Evolutionary conservation across 192 early-diverging fungal genomes (phyloP), one percentile per base, ranked within the genome.

Genomic region (Chytriomyces sp.): DNA sequence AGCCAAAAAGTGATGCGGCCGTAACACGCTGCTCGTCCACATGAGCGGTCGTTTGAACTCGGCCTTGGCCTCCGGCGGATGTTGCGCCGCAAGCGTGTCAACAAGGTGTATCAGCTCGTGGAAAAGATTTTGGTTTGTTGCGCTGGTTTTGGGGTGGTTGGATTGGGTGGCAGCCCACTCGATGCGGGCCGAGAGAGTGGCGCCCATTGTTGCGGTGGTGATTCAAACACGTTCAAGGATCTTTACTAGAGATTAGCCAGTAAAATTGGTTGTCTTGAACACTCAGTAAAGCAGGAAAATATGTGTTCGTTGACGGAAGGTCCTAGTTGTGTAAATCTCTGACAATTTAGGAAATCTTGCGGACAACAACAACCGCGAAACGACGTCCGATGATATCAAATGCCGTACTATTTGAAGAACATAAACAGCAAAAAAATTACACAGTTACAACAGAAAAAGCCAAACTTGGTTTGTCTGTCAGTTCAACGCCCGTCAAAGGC

Each of bases 31-130:
- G 12, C 59, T 74, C 14, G 68, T 41, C 85, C 85, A 86, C 49
- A 73, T 61, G 4, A 86, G 60, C 22, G 81, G 81, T 26, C 77
- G 49, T 33, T 72, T 75, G 55, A 86, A 86, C 72, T 85, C 85
- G 22, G 85, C 77, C 33, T 73, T 74, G 5, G 82, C 60, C 67
- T 86, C 85, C 4, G 22, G 41, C 8, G 75, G 79, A 53, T 86
- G 80, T 36, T 77, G 75, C 31, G 64, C 39, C 53, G 81, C 83
- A 30, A 85, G 64, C 22, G 76, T 76, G 5, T 82, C 83, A 22
- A 86, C 68, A 52, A 80, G 73, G 38, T 77, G 73, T 10, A 83
- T 58, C 7, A 86, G 55, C 39, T 86, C 85, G 53, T 79, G 69
- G 30, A 86, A 78, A 6, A 83, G 60, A 22, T 79, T 74, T 30